phyloP scores from a whole-genome alignment of 2,329 filamentous ascomycete genomes.

The Elsinoe fawcettii region DNA sequence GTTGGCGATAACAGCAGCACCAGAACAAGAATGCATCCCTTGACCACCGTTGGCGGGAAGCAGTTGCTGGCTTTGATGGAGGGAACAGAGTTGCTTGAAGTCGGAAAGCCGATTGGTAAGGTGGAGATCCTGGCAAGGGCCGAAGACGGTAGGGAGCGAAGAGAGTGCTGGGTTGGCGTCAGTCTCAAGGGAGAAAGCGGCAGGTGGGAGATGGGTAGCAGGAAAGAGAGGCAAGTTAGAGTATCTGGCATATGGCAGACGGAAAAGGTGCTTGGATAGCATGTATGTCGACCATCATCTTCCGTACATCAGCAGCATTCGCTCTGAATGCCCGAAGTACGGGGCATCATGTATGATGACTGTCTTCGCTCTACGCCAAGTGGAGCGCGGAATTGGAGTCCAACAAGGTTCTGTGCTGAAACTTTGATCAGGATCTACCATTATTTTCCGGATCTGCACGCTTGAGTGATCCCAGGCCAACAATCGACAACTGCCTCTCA shows the following conservation, averaged over 20 bases:
- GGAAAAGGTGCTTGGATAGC: slow-evolving; percentile 13
- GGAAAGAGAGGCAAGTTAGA: slow-evolving; percentile 18
- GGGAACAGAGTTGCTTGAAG: slow-evolving; percentile 73
- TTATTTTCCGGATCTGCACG: too few species aligned
- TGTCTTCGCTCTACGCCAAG: too few species aligned
- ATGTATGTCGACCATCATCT: neutral
- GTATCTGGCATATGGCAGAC: slow-evolving; percentile 18
- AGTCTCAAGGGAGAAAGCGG: slow-evolving; percentile 62
- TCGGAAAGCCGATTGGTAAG: slow-evolving; percentile 89
- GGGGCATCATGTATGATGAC: too few species aligned
- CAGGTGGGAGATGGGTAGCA: slow-evolving; percentile 55
- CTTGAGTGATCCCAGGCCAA: too few species aligned
- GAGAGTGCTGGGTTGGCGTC: slow-evolving; percentile 79
- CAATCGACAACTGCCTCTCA: too few species aligned
- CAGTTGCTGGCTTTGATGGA: slow-evolving; percentile 74
- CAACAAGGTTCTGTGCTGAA: too few species aligned
- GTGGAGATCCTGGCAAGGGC: slow-evolving; percentile 46
- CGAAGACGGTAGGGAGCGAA: slow-evolving; percentile 41
- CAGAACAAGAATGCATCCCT: slow-evolving; percentile 78
- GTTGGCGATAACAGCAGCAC: slow-evolving; percentile 37
- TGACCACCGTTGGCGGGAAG: slow-evolving; percentile 68
- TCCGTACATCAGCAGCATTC: neutral
- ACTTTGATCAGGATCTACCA: too few species aligned
- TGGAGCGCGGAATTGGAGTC: too few species aligned
- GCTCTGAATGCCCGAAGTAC: too few species aligned